phyloP scores from a whole-genome alignment of 192 early-diverging fungal genomes.

The Fimicolochytrium jonesii region DNA sequence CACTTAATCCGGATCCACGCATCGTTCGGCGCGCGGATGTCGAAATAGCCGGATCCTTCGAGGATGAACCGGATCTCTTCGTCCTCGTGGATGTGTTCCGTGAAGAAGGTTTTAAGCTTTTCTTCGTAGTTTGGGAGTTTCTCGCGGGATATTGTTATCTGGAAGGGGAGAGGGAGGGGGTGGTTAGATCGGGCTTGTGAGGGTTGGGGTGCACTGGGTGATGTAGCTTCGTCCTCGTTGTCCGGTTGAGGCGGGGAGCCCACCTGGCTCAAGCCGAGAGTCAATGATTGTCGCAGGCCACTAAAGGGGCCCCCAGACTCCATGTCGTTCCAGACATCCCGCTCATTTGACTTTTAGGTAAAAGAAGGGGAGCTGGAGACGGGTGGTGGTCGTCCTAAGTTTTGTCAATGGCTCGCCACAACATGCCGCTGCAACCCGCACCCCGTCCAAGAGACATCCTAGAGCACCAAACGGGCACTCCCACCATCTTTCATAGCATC shows the following conservation, averaged over 20 bases:
- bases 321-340: background rate
- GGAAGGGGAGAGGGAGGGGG: background rate
- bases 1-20: conserved; percentile 86
- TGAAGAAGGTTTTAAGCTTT: conserved; percentile 71
- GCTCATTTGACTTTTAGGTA: too few species aligned
- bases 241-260: background rate
- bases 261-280: too few species aligned
- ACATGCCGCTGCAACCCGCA: too few species aligned
- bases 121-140: conserved; percentile 84
- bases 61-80: conserved; percentile 95
- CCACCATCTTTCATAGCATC: too few species aligned
- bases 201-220: background rate
- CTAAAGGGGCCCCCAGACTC: background rate
- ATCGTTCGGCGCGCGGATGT: conserved; percentile 47
- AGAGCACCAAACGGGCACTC: too few species aligned
- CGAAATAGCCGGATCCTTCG: conserved; percentile 93
- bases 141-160: conserved; percentile 78
- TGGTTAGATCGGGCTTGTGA: background rate
- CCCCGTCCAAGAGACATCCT: too few species aligned
- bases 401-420: too few species aligned
- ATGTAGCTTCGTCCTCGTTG: too few species aligned
- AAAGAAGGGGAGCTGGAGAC: too few species aligned
- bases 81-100: conserved; percentile 86
- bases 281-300: too few species aligned
- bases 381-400: too few species aligned